Percentiles rank a stretch among this genome's conserved stretches.
Conservation (phyloP, 768 basidiomycete genomes). For the Pseudohyphozyma bogoriensis region DNA sequence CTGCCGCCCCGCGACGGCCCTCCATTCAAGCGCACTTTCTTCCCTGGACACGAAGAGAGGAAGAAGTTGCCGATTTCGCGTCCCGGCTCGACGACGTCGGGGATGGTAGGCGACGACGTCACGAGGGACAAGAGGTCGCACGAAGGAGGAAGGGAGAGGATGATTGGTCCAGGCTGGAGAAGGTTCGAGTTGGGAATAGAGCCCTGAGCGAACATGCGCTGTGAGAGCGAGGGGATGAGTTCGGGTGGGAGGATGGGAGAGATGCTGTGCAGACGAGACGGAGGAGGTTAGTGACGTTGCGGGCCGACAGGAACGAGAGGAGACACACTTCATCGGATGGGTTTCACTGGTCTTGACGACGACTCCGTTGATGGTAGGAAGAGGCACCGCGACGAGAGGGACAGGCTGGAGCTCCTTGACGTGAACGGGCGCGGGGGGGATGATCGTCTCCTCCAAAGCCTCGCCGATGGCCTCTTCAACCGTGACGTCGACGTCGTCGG, state of each 20-base stretch:
- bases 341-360: constrained; percentile 19
- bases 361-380: constrained; percentile 14
- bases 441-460: too few relatives aligned
- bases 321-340: constrained; percentile 59
- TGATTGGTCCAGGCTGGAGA: background rate
- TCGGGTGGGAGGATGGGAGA: constrained; percentile 57
- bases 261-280: constrained; percentile 42
- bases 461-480: too few relatives aligned
- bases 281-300: constrained; percentile 34
- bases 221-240: constrained; percentile 45
- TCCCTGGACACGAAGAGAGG: constrained; percentile 86
- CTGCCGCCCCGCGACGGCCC: constrained; percentile 47
- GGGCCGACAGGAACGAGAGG: constrained; percentile 63
- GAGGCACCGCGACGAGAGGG: constrained; percentile 1
- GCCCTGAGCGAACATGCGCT: constrained; percentile 1
- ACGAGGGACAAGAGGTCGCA: constrained; percentile 13
- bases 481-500: background rate
- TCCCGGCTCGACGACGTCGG: constrained; percentile 16
- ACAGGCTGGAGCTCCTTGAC: background rate
- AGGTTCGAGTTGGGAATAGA: background rate
- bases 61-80: constrained; percentile 78
- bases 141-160: background rate
- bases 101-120: constrained; percentile 23
- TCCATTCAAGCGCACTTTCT: constrained; percentile 53
- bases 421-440: background rate